Evolutionary conservation across 805 yeast species (phyloP).

Genomic region (Myxozyma geophila): DNA sequence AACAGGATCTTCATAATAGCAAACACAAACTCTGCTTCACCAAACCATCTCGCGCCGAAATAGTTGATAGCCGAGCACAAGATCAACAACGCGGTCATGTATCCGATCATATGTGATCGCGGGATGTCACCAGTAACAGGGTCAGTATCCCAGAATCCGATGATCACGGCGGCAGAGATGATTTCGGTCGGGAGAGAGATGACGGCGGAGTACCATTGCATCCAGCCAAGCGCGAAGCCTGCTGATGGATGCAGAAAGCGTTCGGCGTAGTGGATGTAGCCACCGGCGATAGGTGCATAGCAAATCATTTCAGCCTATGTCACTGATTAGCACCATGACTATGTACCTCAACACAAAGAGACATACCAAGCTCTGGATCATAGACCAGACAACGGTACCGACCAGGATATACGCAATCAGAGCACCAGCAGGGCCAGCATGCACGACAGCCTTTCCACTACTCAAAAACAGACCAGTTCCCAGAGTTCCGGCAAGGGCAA

Average conservation of each 20-base stretch:
- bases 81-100: slow-evolving; percentile 57
- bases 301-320: slow-evolving; percentile 31
- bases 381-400: slow-evolving; percentile 31
- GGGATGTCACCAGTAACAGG: slow-evolving; percentile 39
- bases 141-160: slow-evolving; percentile 55
- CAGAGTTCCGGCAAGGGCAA: slow-evolving; percentile 80
- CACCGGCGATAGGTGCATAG: slow-evolving; percentile 55
- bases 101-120: slow-evolving; percentile 52
- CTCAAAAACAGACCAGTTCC: slow-evolving; percentile 70
- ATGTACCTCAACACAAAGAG: no score
- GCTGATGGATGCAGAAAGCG: slow-evolving; percentile 68
- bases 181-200: slow-evolving; percentile 67
- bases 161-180: slow-evolving; percentile 64
- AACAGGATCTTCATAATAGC: slow-evolving; percentile 67
- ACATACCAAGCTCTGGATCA: slow-evolving; percentile 31
- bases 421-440: slow-evolving; percentile 44
- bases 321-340: background rate
- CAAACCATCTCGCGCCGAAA: slow-evolving; percentile 54
- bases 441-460: slow-evolving; percentile 35
- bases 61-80: slow-evolving; percentile 51
- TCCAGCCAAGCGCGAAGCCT: slow-evolving; percentile 72
- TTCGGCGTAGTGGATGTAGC: slow-evolving; percentile 57
- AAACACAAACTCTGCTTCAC: slow-evolving; percentile 58
- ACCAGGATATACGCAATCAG: slow-evolving; percentile 44
- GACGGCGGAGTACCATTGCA: slow-evolving; percentile 59